Conservation (phyloP, 148 eudicot genomes). For the Silene uniflora region DNA sequence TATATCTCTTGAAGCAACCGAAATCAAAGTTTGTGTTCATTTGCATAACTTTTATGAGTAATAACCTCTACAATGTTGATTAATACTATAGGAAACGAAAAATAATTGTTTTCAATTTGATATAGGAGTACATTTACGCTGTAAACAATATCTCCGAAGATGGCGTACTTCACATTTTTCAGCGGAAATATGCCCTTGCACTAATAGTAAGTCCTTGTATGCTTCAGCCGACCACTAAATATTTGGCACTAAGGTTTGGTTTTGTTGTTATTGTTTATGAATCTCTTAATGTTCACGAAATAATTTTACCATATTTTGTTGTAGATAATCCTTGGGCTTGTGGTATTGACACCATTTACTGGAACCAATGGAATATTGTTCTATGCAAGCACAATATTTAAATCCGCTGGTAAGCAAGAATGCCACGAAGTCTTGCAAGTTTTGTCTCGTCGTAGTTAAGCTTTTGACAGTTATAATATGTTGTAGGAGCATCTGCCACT, state of each 20-base stretch:
- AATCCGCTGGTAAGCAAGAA: slow-evolving; percentile 48
- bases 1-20: slow-evolving; percentile 55
- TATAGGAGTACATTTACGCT: slow-evolving; percentile 42
- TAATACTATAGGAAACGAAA: neutral
- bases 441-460: too few relatives aligned
- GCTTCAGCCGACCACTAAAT: neutral
- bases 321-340: slow-evolving; percentile 53
- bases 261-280: neutral
- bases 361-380: slow-evolving; percentile 52
- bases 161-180: slow-evolving; percentile 37
- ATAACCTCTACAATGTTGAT: neutral
- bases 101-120: neutral
- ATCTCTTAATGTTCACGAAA: neutral
- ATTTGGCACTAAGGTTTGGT: neutral
- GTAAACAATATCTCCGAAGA: slow-evolving; percentile 29
- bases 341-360: slow-evolving; percentile 43
- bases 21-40: slow-evolving; percentile 42
- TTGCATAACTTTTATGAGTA: neutral
- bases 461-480: neutral
- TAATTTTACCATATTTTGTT: neutral
- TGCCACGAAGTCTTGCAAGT: too few relatives aligned
- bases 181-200: slow-evolving; percentile 43
- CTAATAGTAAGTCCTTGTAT: slow-evolving; percentile 34
- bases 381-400: slow-evolving; percentile 50
- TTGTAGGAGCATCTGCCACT: slow-evolving; percentile 44